phyloP scores from a whole-genome alignment of 2,329 filamentous ascomycete genomes.

The Xylariaceae sp. region DNA sequence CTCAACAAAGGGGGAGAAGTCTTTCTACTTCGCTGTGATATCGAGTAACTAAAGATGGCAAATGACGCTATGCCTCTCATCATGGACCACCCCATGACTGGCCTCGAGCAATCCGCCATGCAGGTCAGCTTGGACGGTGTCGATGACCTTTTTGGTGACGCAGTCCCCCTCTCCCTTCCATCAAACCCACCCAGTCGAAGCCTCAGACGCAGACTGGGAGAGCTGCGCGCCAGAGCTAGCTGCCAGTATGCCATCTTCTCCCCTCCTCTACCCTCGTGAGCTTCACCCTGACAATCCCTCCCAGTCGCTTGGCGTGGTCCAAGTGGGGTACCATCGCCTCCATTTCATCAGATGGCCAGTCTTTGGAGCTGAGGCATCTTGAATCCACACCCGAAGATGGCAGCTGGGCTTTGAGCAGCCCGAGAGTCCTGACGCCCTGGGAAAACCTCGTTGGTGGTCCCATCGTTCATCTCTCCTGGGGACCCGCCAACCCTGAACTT shows the following conservation, averaged over 20 bases:
- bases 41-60: too few species aligned
- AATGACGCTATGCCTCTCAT: slow-evolving; percentile 46
- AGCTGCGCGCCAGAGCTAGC: slow-evolving; percentile 70
- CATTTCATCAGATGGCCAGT: slow-evolving; percentile 67
- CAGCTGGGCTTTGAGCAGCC: slow-evolving; percentile 71
- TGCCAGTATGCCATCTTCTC: slow-evolving; percentile 66
- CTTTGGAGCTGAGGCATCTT: slow-evolving; percentile 69
- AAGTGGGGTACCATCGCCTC: slow-evolving; percentile 80
- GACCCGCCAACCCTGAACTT: slow-evolving; percentile 68
- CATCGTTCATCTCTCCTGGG: slow-evolving; percentile 81
- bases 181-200: slow-evolving; percentile 57
- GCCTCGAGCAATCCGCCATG: slow-evolving; percentile 52
- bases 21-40: too few species aligned
- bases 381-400: slow-evolving; percentile 65
- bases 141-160: slow-evolving; percentile 73
- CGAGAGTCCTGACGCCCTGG: slow-evolving; percentile 61
- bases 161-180: slow-evolving; percentile 53
- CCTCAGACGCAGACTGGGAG: slow-evolving; percentile 69
- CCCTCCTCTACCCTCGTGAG: background rate
- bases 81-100: slow-evolving; percentile 53
- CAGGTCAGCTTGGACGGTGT: slow-evolving; percentile 56
- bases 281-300: slow-evolving; percentile 15
- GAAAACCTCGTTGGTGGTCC: slow-evolving; percentile 60
- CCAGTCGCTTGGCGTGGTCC: slow-evolving; percentile 77
- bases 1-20: too few species aligned